Base-by-base conservation (phyloP, 495 filamentous ascomycete species). In the Penicillium daleae region DNA sequence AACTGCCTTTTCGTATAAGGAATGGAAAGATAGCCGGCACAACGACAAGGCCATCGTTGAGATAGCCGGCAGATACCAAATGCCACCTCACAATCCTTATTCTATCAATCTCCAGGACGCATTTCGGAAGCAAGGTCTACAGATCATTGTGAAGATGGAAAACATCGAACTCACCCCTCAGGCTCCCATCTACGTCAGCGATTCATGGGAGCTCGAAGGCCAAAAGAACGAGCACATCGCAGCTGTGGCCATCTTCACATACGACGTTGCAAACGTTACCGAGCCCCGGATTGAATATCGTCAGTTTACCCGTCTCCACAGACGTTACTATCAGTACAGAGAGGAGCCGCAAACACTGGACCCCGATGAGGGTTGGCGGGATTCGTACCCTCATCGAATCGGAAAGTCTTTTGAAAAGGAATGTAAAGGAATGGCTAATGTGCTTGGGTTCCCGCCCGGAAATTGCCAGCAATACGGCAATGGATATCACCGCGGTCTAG, bases 161-260 rank as follows among this genome's bases (percentile, higher is more conserved):
- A 44, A 44, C 40, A 44, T 44, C 40, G 40, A 44, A 22, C 40
- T 44, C 40, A 44, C 40, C 40, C 40, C 40, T 19, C 40, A 44
- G 19, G 22, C 17, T 9, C 40, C 40, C 12, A 44, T 2, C 40
- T 44, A 44, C 17, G 5, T n/a, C 6, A 44, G 5, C 40, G n/a
- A 44, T 22, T 7, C n/a, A 0, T 44, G 40, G 40, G 7, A 21
- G 40, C 40, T 44, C 40, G 40, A 44, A 19, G 40, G 40, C n/a
- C 40, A 44, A 9, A 8, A 4, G 0, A 44, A 44, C 5, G n/a
- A 44, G 40, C 40, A 44, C 19, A 44, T 44, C 5, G 40, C 17
- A 5, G 40, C 40, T 19, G 40, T 44, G n/a, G 40, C 40, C n/a
- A 5, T 44, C n/a, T 44, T 44, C n/a, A n/a, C 40, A 5, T 44